A percentile compares a stretch with the other conserved stretches of the same genome.
Evolutionary conservation across 1,139 yeast species (phyloP).

Genomic region (Zygoascus hellenicus): DNA sequence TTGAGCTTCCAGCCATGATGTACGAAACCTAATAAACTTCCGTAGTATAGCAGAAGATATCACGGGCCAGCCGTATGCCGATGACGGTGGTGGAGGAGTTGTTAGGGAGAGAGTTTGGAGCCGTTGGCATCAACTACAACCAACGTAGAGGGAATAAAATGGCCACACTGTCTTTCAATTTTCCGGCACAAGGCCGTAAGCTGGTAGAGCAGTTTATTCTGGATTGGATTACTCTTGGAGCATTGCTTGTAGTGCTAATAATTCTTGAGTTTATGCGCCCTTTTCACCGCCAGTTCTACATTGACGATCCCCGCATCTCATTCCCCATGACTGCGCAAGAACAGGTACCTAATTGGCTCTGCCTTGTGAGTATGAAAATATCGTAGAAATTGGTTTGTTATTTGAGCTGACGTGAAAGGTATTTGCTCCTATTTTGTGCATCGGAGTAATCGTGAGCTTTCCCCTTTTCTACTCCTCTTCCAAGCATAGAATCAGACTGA

Average conservation of each 20-base stretch:
- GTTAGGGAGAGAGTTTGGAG: too few relatives aligned
- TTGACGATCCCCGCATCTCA: constrained; percentile 38
- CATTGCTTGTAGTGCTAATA: constrained; percentile 20
- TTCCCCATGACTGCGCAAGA: constrained; percentile 51
- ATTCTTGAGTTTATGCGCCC: constrained; percentile 27
- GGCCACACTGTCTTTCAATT: constrained; percentile 7
- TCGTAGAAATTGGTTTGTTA: neutral
- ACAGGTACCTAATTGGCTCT: constrained; percentile 39
- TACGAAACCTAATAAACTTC: too few relatives aligned
- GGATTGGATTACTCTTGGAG: constrained; percentile 24
- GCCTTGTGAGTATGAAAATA: constrained; percentile 23
- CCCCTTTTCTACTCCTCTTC: constrained; percentile 18
- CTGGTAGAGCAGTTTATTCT: constrained; percentile 14
- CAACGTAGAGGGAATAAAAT: neutral
- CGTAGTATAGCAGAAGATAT: too few relatives aligned
- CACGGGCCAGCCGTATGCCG: too few relatives aligned
- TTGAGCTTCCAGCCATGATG: too few relatives aligned
- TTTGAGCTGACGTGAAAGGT: neutral
- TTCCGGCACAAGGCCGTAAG: constrained; percentile 5
- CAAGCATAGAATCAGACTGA: constrained; percentile 26
- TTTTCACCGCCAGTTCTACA: constrained; percentile 29
- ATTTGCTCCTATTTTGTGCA: constrained; percentile 4
- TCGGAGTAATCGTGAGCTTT: constrained; percentile 27
- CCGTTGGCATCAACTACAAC: too few relatives aligned
- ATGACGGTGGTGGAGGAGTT: too few relatives aligned